A percentile compares a stretch with the other conserved stretches of the same genome.
Conservation (phyloP, 2,329 filamentous ascomycete genomes). For the Penicillium sp. region DNA sequence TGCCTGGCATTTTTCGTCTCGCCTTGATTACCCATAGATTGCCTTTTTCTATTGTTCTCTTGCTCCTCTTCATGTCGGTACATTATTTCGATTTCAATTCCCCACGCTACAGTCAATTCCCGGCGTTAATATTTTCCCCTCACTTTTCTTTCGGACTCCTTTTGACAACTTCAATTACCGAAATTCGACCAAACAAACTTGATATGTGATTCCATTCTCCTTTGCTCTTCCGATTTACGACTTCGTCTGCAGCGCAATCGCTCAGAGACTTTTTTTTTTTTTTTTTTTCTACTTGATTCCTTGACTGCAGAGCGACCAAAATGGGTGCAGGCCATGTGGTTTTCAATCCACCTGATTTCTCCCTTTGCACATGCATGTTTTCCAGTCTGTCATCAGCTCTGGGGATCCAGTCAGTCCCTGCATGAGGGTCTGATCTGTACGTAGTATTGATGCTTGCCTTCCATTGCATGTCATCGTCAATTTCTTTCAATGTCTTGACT, state of each 20-base stretch:
- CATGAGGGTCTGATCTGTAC: conserved; percentile 2
- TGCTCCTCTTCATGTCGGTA: conserved; percentile 30
- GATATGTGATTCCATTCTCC: conserved; percentile 4
- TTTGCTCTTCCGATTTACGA: conserved; percentile 1
- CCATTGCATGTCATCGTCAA: neutral
- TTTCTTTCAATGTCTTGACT: conserved; percentile 1
- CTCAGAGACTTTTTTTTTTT: conserved; percentile 1
- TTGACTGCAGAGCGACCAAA: neutral
- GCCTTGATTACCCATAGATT: conserved; percentile 42
- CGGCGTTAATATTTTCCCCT: conserved; percentile 24
- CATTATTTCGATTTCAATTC: conserved; percentile 32
- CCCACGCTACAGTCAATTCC: conserved; percentile 14
- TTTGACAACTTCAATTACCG: neutral
- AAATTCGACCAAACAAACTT: conserved; percentile 17
- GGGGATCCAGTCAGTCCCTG: neutral
- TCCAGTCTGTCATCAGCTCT: neutral
- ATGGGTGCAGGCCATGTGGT: neutral
- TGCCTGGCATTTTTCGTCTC: conserved; percentile 38
- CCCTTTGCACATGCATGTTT: neutral
- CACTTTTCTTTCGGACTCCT: conserved; percentile 7
- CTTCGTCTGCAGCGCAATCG: neutral
- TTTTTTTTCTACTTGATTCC: neutral
- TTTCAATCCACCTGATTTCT: neutral
- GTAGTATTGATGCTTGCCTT: conserved; percentile 1
- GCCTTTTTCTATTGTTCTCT: conserved; percentile 29